These are phyloP conservation scores for Basipetospora sp. DNA, from an alignment of 2,329 filamentous ascomycete genomes.

Conservation along the genomic window DNA sequence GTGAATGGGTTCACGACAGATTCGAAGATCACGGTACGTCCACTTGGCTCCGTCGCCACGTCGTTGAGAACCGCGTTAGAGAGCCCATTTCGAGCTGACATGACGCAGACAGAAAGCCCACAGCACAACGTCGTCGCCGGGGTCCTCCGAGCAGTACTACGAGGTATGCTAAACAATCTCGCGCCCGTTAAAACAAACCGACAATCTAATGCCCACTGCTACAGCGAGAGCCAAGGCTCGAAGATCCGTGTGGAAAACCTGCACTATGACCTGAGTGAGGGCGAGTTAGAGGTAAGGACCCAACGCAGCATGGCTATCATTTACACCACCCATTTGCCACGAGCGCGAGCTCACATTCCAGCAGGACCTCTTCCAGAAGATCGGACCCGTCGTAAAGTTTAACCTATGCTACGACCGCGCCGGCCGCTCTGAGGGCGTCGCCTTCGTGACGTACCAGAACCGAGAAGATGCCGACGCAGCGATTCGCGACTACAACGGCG, in stretches of 20 bases:
- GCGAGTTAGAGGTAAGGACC: conserved; percentile 61
- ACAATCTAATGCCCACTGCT: background rate
- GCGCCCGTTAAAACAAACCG: background rate
- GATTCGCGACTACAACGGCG: conserved; percentile 69
- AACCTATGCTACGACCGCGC: conserved; percentile 72
- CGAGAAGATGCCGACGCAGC: conserved; percentile 59
- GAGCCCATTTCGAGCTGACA: too few relatives aligned
- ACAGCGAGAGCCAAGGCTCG: conserved; percentile 40
- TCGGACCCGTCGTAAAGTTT: conserved; percentile 56
- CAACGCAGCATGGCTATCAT: too few relatives aligned
- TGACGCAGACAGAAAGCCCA: too few relatives aligned
- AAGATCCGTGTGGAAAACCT: conserved; percentile 79
- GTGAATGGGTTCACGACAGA: conserved; percentile 90
- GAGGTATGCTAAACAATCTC: conserved; percentile 7
- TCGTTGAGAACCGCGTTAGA: too few relatives aligned
- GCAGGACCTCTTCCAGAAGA: conserved; percentile 66
- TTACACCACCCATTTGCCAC: too few relatives aligned
- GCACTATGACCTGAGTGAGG: conserved; percentile 79
- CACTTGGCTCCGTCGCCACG: too few relatives aligned
- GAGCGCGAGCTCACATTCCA: conserved; percentile 5
- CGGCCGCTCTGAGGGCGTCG: conserved; percentile 72
- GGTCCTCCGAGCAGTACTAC: conserved; percentile 10
- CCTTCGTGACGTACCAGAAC: conserved; percentile 66
- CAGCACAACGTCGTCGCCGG: conserved; percentile 28
- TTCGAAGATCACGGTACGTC: conserved; percentile 59